Evolutionary conservation across 805 yeast genomes (phyloP).

Genomic region (Wickerhamomyces chaumierensis): DNA sequence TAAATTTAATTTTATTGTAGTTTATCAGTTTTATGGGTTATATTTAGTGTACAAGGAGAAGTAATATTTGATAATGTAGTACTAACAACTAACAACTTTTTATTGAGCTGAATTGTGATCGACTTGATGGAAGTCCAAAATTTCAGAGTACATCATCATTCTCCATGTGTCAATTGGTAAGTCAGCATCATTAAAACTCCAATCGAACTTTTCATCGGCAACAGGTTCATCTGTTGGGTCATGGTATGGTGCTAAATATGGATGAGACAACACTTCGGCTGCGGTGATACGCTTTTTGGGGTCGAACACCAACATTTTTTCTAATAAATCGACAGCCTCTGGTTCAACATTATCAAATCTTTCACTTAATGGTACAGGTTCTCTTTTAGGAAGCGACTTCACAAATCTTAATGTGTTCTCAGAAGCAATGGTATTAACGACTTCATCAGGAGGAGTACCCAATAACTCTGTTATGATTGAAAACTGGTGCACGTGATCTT

Average conservation of each 20-base stretch:
- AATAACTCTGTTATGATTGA: constrained; percentile 90
- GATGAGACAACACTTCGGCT: constrained; percentile 79
- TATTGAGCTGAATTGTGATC: constrained; percentile 4
- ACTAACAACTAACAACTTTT: no score
- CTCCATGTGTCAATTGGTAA: constrained; percentile 97
- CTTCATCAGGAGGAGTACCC: constrained; percentile 95
- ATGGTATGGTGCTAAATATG: constrained; percentile 89
- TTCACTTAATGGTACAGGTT: constrained; percentile 79
- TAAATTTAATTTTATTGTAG: no score
- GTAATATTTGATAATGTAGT: no score
- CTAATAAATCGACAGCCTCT: constrained; percentile 78
- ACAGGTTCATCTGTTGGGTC: constrained; percentile 97
- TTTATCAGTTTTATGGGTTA: no score
- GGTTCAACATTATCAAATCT: constrained; percentile 73
- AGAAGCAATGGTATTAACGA: constrained; percentile 89
- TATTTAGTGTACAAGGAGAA: no score
- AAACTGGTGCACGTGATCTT: constrained; percentile 97
- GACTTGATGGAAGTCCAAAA: constrained; percentile 88
- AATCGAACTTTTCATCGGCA: constrained; percentile 86
- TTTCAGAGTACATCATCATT: constrained; percentile 98
- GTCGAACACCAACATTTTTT: constrained; percentile 87
- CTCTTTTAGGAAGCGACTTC: constrained; percentile 83
- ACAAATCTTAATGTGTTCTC: constrained; percentile 93
- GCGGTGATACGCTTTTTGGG: constrained; percentile 93
- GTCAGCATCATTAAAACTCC: constrained; percentile 98